Evolutionary conservation across 2,329 filamentous ascomycete species (phyloP).

Genomic region (Ophiostoma quercus): DNA sequence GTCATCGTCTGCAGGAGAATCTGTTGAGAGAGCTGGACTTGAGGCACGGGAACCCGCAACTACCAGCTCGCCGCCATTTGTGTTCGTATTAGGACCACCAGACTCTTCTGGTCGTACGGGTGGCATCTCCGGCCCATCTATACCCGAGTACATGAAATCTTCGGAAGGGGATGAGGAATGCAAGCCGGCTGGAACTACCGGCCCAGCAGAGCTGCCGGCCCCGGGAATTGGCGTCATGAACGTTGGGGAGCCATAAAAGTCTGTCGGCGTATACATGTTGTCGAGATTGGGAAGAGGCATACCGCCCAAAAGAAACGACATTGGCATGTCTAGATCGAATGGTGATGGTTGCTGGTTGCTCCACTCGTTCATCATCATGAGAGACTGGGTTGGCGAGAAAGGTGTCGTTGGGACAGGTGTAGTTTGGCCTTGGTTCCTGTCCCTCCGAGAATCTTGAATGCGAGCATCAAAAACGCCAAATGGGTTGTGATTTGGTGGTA

Average conservation of each 20-base stretch:
- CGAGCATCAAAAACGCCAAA: not conserved
- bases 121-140: not conserved
- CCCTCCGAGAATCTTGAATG: not conserved
- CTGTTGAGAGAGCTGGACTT: not conserved
- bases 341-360: not conserved
- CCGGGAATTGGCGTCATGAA: not conserved
- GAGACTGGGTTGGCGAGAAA: not conserved
- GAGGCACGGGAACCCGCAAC: not conserved
- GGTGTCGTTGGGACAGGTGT: not conserved
- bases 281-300: not conserved
- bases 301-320: not conserved
- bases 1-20: not conserved
- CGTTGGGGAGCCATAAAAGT: not conserved
- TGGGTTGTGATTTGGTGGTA: not conserved
- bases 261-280: not conserved
- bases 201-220: not conserved
- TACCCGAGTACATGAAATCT: not conserved
- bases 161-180: not conserved
- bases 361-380: slow-evolving; percentile 1
- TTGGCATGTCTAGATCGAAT: not conserved
- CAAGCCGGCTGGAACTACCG: not conserved
- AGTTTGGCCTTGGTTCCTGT: not conserved
- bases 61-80: not conserved
- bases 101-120: not conserved
- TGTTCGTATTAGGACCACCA: not conserved